Percentiles rank a stretch among this genome's conserved stretches.
Evolutionary conservation across 805 yeast genomes (phyloP).

Genomic region (Starmerella gropengiesseri): DNA sequence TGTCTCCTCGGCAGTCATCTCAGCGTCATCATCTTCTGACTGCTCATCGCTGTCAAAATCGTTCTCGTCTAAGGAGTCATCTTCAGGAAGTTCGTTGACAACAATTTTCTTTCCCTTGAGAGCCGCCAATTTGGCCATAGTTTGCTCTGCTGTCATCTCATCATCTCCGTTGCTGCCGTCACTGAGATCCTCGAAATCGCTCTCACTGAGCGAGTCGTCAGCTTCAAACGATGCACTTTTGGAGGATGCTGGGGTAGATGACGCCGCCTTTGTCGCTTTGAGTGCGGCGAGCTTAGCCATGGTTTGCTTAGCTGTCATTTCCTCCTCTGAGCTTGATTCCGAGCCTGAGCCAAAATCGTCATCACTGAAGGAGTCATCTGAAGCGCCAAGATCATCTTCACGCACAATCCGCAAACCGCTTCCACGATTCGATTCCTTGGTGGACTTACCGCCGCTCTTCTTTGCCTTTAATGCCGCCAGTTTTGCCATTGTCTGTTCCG

Average conservation of each 20-base stretch:
- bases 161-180: constrained; percentile 3
- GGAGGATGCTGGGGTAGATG: too few relatives aligned
- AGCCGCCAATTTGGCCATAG: constrained; percentile 25
- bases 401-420: background rate
- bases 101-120: constrained; percentile 19
- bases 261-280: constrained; percentile 14
- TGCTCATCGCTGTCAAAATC: background rate
- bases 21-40: background rate
- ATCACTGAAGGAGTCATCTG: constrained; percentile 8
- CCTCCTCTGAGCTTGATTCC: background rate
- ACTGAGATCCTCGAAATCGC: constrained; percentile 25
- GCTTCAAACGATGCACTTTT: background rate
- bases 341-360: constrained; percentile 16
- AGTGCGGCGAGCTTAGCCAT: constrained; percentile 24
- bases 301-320: constrained; percentile 23
- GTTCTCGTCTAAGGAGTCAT: background rate
- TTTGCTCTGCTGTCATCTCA: constrained; percentile 22
- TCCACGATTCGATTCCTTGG: background rate
- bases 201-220: constrained; percentile 19
- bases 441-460: background rate
- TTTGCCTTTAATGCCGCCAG: constrained; percentile 17
- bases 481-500: constrained; percentile 20
- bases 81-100: too few relatives aligned
- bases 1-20: constrained; percentile 23
- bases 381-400: constrained; percentile 17